Evolutionary conservation across 1,139 yeast species (phyloP).

Genomic region (Kodamaea fungicola): DNA sequence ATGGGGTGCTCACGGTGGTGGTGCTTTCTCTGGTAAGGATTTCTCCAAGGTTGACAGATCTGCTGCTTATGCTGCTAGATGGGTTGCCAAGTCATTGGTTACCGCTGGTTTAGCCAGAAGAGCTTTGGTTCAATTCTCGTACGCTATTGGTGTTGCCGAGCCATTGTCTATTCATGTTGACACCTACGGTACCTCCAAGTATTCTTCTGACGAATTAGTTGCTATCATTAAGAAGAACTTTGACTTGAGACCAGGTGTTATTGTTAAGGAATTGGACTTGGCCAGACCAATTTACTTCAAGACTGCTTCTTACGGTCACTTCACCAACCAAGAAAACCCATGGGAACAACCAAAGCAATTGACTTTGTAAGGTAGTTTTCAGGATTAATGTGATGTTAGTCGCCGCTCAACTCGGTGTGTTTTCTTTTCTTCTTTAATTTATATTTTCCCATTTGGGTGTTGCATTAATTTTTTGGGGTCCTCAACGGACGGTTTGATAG

Average conservation of each 20-base stretch:
- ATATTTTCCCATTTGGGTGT: slow-evolving; percentile 24
- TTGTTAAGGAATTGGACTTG: slow-evolving; percentile 92
- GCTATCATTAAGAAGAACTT: slow-evolving; percentile 89
- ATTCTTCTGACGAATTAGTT: slow-evolving; percentile 85
- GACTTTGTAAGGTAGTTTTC: slow-evolving; percentile 51
- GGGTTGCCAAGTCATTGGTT: slow-evolving; percentile 99
- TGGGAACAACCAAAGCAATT: slow-evolving; percentile 98
- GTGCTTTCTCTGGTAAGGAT: slow-evolving; percentile 99
- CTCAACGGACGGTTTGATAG: slow-evolving; percentile 46
- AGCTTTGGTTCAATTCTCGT: slow-evolving; percentile 96
- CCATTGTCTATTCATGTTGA: slow-evolving; percentile 97
- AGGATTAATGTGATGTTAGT: slow-evolving; percentile 46
- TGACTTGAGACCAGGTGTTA: slow-evolving; percentile 98
- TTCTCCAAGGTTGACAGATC: slow-evolving; percentile 99
- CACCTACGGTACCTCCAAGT: slow-evolving; percentile 94
- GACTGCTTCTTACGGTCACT: slow-evolving; percentile 99
- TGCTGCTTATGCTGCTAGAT: slow-evolving; percentile 99
- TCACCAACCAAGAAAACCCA: slow-evolving; percentile 97
- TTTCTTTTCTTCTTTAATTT: slow-evolving; percentile 14
- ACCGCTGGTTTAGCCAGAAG: slow-evolving; percentile 94
- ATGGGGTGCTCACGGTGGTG: slow-evolving; percentile 99
- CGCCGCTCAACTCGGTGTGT: slow-evolving; percentile 56
- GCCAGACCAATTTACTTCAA: slow-evolving; percentile 99
- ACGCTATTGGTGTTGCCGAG: slow-evolving; percentile 99
- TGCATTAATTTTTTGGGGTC: slow-evolving; percentile 50